These are phyloP conservation scores for Lentinula edodes DNA, from an alignment of 768 basidiomycete species.

Conservation along the genomic window DNA sequence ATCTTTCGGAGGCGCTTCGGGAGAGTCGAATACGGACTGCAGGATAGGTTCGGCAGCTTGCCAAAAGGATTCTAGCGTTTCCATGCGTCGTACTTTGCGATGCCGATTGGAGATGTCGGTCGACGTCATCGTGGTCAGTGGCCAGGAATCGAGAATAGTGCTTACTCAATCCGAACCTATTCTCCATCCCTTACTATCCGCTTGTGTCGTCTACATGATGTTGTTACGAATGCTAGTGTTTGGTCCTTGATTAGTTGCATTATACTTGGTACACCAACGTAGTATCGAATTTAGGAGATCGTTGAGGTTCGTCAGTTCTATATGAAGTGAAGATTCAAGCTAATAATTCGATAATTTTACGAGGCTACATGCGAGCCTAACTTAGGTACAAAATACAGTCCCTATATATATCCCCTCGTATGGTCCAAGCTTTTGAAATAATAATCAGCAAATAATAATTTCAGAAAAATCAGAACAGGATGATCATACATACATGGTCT, in stretches of 20 bases:
- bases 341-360: too few species aligned
- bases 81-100: not conserved
- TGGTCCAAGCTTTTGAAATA: conserved; percentile 17
- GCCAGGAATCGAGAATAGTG: too few species aligned
- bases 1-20: not conserved
- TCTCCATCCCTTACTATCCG: too few species aligned
- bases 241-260: too few species aligned
- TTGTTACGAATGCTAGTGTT: too few species aligned
- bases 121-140: not conserved
- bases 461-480: not conserved
- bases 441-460: not conserved
- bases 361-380: not conserved
- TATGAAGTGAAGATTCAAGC: too few species aligned
- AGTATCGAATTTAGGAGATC: too few species aligned
- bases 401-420: conserved; percentile 35
- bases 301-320: too few species aligned
- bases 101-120: too few species aligned
- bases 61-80: not conserved
- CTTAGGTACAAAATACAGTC: conserved; percentile 16
- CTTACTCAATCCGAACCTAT: too few species aligned
- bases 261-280: too few species aligned
- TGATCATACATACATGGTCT: conserved; percentile 24
- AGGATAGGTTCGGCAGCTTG: not conserved
- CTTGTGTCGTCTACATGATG: too few species aligned
- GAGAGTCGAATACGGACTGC: not conserved